Evolutionary conservation across 306 rosid genomes (phyloP), one percentile per base, ranked within the genome.

Genomic region (Dryas alaskensis): DNA sequence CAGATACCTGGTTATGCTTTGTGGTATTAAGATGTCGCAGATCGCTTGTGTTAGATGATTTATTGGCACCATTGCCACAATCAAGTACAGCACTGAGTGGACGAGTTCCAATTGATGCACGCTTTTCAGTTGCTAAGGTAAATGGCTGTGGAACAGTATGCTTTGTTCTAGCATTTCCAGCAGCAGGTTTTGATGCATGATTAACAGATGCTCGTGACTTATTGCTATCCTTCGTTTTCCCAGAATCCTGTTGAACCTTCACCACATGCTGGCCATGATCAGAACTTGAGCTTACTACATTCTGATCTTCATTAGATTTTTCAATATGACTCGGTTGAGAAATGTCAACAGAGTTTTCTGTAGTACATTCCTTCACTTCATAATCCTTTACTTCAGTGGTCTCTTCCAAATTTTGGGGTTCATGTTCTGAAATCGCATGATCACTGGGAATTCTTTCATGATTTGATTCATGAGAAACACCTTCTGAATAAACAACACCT

Each of bases 321-420:
- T 81, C 82, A 12, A 53, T 8, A 55, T 72, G 75, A 78, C 76
- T 68, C 42, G 72, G 66, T 50, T 79, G 78, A 60, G 87, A 77
- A 40, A 58, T 74, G 71, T 83, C 84, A 67, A 89, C 77, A 61
- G 92, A 78, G 78, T 80, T 82, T 81, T 95, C 99, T 62, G 87
- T 87, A 27, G 98, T 95, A 76, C 99, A 95, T 77, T 95, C 99
- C 83, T 94, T 95, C 87, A 92, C 97, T 73, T 92, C 99, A 66
- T 88, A 91, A 70, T 92, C 99, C 86, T 88, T 93, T 12, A 84
- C 76, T 72, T 86, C 87, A 54, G 75, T 74, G 81, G 91, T 90
- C 69, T 94, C 95, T 72, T 83, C 97, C 55, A 91, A 89, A 77
- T 86, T 84, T 74, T 83, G 90, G 73, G 58, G 80, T 70, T 87